phyloP scores from a whole-genome alignment of 192 early-diverging fungal genomes.

The Rhizophagus prolifer region DNA sequence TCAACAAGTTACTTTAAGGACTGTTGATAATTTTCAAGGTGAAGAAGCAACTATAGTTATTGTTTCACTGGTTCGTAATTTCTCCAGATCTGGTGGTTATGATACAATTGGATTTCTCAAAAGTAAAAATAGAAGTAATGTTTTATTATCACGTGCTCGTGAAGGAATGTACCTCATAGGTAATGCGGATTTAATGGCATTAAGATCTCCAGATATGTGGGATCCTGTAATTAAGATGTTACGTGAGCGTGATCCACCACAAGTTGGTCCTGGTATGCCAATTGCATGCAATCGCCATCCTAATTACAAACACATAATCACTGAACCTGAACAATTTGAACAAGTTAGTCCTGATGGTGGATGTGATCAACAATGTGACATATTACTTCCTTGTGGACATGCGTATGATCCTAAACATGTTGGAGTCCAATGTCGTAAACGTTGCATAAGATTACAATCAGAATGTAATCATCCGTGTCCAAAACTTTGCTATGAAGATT shows the following conservation, averaged over 20 bases:
- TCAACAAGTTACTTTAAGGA: slow-evolving; percentile 37
- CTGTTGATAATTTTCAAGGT: slow-evolving; percentile 50
- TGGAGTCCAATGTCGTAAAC: slow-evolving; percentile 42
- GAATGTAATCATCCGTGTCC: slow-evolving; percentile 48
- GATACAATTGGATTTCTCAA: slow-evolving; percentile 55
- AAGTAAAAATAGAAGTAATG: slow-evolving; percentile 55
- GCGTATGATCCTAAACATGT: slow-evolving; percentile 42
- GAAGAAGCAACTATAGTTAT: slow-evolving; percentile 46
- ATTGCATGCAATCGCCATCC: slow-evolving; percentile 52
- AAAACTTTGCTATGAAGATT: slow-evolving; percentile 47
- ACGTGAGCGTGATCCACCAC: slow-evolving; percentile 15
- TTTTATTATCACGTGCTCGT: slow-evolving; percentile 54
- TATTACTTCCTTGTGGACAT: slow-evolving; percentile 52
- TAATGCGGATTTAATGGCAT: slow-evolving; percentile 40
- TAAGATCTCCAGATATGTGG: slow-evolving; percentile 36
- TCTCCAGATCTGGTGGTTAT: slow-evolving; percentile 11
- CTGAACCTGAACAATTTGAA: slow-evolving; percentile 32
- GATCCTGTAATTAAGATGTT: slow-evolving; percentile 41
- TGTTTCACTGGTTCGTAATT: slow-evolving; percentile 42
- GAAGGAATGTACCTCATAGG: slow-evolving; percentile 64
- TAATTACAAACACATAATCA: slow-evolving; percentile 32
- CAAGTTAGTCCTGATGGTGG: slow-evolving; percentile 53
- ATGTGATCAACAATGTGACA: slow-evolving; percentile 45
- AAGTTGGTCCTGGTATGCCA: slow-evolving; percentile 45
- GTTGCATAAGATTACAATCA: slow-evolving; percentile 41